Base-by-base conservation (phyloP, 441 rosid genomes). In the Eruca vesicaria region DNA sequence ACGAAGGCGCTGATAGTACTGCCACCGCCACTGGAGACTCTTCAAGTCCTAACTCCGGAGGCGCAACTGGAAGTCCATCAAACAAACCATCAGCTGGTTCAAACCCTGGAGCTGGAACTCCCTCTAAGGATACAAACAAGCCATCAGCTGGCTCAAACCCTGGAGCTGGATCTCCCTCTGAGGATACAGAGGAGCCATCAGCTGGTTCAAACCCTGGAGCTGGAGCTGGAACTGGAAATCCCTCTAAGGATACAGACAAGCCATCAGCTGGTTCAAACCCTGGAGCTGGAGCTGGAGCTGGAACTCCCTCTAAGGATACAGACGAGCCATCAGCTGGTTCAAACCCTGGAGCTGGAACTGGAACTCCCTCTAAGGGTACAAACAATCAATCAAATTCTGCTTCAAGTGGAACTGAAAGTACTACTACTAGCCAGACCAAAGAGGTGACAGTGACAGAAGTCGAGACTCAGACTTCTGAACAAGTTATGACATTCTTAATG, bases 401-500 rank as follows among this genome's bases (percentile, higher is more conserved):
- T 21, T 21, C 63, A 36, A 35, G 57, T 45, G 18, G 2, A 60
- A 61, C 28, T 63, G 28, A 8, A 45, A 23, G 26, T 23, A 23
- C 26, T 23, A 23, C 3, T 8, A 3, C 43, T 18, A 60, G 63
- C 53, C 18, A 61, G 41, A 69, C 14, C 2, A 18, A 31, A 1
- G 21, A 43, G 2, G 6, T 41, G 3, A 6, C 65, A 15, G 52
- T 69, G 36, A 45, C 15, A 32, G 26, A 64, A 33, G 32, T 77
- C 7, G 80, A 77, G 32, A 31, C 56, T 18, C 15, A 66, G 29
- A 71, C 68, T 26, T 64, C 76, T 2, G 21, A 59, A 50, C 50
- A 71, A n/a, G 36, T 71, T 1, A 50, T 67, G 52, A 5, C 16
- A 36, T 76, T 76, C 71, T 18, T 76, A 31, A 63, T 69, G 74